These are phyloP conservation scores for Colletotrichum paranaense DNA, from an alignment of 2,329 filamentous ascomycete genomes.

Conservation along the genomic window DNA sequence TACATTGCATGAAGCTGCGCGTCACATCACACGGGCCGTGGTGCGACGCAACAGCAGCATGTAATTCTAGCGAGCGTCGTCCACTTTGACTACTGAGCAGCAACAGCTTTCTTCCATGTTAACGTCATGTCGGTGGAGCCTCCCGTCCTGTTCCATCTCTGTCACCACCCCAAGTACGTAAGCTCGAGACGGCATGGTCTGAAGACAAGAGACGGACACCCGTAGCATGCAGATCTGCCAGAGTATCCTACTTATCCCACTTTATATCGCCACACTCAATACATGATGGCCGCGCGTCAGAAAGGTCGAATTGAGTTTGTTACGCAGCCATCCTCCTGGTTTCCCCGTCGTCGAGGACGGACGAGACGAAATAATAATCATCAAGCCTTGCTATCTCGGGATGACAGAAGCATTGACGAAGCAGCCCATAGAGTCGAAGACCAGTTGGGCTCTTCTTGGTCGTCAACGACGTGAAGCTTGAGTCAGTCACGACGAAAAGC, in stretches of 20 bases:
- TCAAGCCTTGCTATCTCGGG: constrained; percentile 3
- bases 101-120: neutral
- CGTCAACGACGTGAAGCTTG: neutral
- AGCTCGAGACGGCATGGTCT: constrained; percentile 4
- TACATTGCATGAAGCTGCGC: neutral
- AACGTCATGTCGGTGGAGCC: neutral
- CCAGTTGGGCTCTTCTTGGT: constrained; percentile 3
- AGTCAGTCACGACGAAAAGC: neutral
- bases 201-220: constrained; percentile 7
- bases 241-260: neutral
- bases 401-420: constrained; percentile 29
- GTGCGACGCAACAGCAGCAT: neutral
- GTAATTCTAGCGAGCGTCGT: neutral
- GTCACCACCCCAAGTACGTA: neutral
- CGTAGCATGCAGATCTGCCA: neutral
- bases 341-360: neutral
- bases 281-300: constrained; percentile 15
- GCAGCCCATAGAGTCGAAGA: constrained; percentile 2
- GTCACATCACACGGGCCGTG: constrained; percentile 2
- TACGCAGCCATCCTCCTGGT: constrained; percentile 26
- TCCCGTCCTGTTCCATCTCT: constrained; percentile 1
- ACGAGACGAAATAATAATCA: neutral
- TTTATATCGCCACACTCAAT: neutral
- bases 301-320: constrained; percentile 27
- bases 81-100: neutral